These are phyloP conservation scores for Coffea humblotiana DNA, from an alignment of 305 asterid genomes.

Conservation along the genomic window DNA sequence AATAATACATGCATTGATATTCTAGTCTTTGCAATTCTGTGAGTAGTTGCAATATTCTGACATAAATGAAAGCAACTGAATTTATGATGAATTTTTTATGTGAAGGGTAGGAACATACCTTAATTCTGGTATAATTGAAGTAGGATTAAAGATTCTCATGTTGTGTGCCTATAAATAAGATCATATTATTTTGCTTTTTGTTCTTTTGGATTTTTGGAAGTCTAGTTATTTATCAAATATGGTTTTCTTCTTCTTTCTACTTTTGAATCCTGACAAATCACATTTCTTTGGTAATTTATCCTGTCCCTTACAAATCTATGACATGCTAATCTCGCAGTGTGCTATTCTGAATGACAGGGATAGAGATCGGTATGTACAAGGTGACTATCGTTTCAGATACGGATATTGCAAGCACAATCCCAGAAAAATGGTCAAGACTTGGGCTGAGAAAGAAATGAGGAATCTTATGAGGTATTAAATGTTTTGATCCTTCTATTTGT, in stretches of 20 bases:
- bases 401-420: constrained; percentile 99
- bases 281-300: neutral
- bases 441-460: constrained; percentile 99
- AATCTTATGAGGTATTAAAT: constrained; percentile 78
- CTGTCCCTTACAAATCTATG: neutral
- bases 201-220: neutral
- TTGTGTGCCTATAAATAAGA: neutral
- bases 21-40: neutral
- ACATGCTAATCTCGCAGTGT: neutral
- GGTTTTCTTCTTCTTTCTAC: neutral
- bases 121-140: neutral
- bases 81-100: neutral
- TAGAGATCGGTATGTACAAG: constrained; percentile 95
- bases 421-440: constrained; percentile 91
- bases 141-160: neutral
- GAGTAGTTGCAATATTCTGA: neutral
- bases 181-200: neutral
- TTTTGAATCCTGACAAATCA: neutral
- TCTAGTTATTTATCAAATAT: neutral
- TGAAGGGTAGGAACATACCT: neutral
- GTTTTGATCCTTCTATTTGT: too few relatives aligned
- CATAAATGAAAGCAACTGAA: neutral
- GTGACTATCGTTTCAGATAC: constrained; percentile 86
- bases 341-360: constrained; percentile 56
- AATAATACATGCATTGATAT: neutral